Evolutionary conservation across 306 rosid species (phyloP).

Genomic region (Dalbergia cochinchinensis): DNA sequence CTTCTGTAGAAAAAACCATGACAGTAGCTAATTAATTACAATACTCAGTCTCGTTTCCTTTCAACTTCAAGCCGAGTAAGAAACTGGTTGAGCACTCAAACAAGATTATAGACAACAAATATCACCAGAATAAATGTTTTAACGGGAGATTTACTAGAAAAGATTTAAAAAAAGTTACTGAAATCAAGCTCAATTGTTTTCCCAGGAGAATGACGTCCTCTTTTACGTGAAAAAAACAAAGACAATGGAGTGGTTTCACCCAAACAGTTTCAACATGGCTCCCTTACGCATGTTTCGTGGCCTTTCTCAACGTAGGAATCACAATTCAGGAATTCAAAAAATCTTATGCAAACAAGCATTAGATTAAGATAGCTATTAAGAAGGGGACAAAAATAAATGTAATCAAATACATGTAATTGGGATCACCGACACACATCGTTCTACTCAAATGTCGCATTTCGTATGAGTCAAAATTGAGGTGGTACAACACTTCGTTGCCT

Average conservation of each 20-base stretch:
- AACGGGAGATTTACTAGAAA: too few relatives aligned
- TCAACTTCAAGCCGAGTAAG: too few relatives aligned
- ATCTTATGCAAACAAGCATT: background rate
- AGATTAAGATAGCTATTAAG: background rate
- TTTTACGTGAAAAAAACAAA: background rate
- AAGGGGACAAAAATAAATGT: slow-evolving; percentile 14
- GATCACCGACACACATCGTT: slow-evolving; percentile 40
- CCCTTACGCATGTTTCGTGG: background rate
- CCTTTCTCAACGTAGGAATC: background rate
- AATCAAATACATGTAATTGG: slow-evolving; percentile 27
- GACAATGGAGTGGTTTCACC: background rate
- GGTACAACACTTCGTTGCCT: slow-evolving; percentile 46
- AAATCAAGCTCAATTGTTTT: too few relatives aligned
- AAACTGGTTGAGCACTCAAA: too few relatives aligned
- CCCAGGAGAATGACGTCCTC: background rate
- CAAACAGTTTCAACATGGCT: background rate
- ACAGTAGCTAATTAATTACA: too few relatives aligned
- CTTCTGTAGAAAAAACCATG: too few relatives aligned
- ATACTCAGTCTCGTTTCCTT: too few relatives aligned
- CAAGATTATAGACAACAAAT: too few relatives aligned
- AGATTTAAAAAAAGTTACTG: too few relatives aligned
- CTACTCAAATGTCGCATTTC: slow-evolving; percentile 46
- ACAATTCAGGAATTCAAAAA: background rate
- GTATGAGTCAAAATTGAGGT: slow-evolving; percentile 63
- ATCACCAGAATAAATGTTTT: too few relatives aligned